Evolutionary conservation across 2,329 filamentous ascomycete genomes (phyloP).

Genomic region (Curvularia lunata): DNA sequence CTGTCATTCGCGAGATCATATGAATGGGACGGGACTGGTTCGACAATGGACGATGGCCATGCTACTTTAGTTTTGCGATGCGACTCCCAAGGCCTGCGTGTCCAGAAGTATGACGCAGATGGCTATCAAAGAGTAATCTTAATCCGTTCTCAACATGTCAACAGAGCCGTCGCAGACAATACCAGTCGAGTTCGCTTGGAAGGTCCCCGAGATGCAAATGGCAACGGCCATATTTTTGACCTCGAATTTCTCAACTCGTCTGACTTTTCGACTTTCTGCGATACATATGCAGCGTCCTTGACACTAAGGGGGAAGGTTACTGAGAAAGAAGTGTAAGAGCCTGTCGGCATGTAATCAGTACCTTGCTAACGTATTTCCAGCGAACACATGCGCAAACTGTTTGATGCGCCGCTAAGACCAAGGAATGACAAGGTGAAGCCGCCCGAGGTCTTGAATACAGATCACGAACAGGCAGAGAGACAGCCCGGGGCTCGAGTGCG

Average conservation of each 20-base stretch:
- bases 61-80: conserved; percentile 4
- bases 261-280: conserved; percentile 20
- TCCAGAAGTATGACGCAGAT: conserved; percentile 6
- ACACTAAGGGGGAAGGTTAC: neutral
- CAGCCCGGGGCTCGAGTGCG: neutral
- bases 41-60: conserved; percentile 2
- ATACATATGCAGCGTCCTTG: conserved; percentile 4
- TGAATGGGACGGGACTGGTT: conserved; percentile 7
- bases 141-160: conserved; percentile 22
- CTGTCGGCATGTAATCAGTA: neutral
- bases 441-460: conserved; percentile 6
- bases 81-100: conserved; percentile 5
- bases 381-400: conserved; percentile 20
- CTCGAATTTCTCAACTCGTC: conserved; percentile 26
- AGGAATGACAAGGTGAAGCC: conserved; percentile 22
- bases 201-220: conserved; percentile 18
- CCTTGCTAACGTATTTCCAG: conserved; percentile 16
- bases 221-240: conserved; percentile 24
- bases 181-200: conserved; percentile 27
- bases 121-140: conserved; percentile 4
- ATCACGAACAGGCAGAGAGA: neutral
- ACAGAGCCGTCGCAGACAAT: conserved; percentile 21
- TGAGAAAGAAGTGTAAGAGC: conserved; percentile 5
- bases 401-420: conserved; percentile 15
- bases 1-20: conserved; percentile 29